Percentiles rank a stretch among this genome's conserved stretches.
These are phyloP conservation scores for Candida palmyrensis DNA, from an alignment of 805 yeast genomes.

Conservation along the genomic window DNA sequence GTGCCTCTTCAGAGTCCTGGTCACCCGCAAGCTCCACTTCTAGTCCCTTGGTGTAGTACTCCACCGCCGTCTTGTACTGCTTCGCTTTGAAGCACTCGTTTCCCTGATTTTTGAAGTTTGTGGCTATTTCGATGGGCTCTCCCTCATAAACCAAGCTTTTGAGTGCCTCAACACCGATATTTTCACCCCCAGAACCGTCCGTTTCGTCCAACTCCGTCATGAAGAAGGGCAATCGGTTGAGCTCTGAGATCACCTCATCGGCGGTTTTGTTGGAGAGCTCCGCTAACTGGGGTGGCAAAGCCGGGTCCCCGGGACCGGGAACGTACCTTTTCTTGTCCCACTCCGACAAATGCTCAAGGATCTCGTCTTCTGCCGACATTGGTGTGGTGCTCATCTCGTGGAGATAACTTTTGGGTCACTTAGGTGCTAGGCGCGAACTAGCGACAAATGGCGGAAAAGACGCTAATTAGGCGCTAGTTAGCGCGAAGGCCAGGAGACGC, in stretches of 20 bases:
- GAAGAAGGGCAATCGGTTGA: slow-evolving; percentile 86
- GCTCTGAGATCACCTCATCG: slow-evolving; percentile 71
- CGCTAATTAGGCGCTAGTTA: too few species aligned
- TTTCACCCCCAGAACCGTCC: slow-evolving; percentile 74
- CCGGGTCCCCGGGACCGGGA: slow-evolving; percentile 59
- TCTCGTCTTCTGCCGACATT: slow-evolving; percentile 3
- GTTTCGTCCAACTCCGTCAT: slow-evolving; percentile 82
- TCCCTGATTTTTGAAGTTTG: slow-evolving; percentile 88
- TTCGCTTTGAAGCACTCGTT: slow-evolving; percentile 76
- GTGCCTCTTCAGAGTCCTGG: background rate
- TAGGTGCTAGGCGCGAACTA: too few species aligned
- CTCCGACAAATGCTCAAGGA: slow-evolving; percentile 18
- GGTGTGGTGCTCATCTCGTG: background rate
- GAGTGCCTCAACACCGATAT: slow-evolving; percentile 76
- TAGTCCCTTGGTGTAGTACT: slow-evolving; percentile 74
- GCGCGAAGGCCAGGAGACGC: too few species aligned
- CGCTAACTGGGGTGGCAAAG: slow-evolving; percentile 76
- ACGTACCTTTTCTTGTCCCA: slow-evolving; percentile 38
- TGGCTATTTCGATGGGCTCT: slow-evolving; percentile 87
- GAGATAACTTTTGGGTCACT: too few species aligned
- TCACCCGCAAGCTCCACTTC: slow-evolving; percentile 58
- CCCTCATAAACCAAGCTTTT: slow-evolving; percentile 93
- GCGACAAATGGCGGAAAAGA: too few species aligned
- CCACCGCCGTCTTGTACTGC: slow-evolving; percentile 71
- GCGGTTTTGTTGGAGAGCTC: slow-evolving; percentile 57